phyloP scores from a whole-genome alignment of 345 rosid genomes.

The Populus alba region DNA sequence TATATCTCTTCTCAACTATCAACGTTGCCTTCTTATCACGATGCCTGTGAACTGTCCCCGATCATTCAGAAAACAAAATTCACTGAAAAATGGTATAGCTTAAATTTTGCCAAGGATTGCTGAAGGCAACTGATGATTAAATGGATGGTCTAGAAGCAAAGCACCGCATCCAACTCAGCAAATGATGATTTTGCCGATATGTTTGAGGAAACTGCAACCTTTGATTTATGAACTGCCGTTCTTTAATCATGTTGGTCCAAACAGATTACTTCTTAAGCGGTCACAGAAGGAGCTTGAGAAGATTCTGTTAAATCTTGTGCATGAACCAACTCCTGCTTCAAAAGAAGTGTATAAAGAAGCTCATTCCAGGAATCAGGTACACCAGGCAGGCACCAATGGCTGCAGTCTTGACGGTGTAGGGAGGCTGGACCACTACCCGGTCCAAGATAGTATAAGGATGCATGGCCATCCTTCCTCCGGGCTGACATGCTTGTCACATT shows the following conservation, averaged over 20 bases:
- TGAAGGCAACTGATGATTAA: neutral
- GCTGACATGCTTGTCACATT: constrained; percentile 69
- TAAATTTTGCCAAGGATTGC: neutral
- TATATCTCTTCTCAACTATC: neutral
- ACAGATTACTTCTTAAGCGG: neutral
- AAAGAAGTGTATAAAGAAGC: constrained; percentile 57
- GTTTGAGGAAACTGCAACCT: neutral
- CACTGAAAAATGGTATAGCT: neutral
- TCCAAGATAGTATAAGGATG: constrained; percentile 68
- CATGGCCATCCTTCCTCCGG: constrained; percentile 78
- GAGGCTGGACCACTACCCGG: constrained; percentile 55
- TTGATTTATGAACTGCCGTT: neutral
- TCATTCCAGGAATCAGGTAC: constrained; percentile 95
- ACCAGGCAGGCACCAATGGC: constrained; percentile 98
- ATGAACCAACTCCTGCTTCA: constrained; percentile 15
- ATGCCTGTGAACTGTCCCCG: neutral
- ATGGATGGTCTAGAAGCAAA: neutral
- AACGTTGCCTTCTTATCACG: neutral
- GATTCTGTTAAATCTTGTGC: constrained; percentile 6
- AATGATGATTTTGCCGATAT: neutral
- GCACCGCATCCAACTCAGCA: neutral
- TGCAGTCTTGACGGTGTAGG: constrained; percentile 75
- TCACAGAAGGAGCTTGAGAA: constrained; percentile 16
- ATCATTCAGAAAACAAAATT: neutral
- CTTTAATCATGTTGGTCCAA: neutral